Conservation (phyloP, 345 rosid genomes). For the Eucalyptus cladocalyx region DNA sequence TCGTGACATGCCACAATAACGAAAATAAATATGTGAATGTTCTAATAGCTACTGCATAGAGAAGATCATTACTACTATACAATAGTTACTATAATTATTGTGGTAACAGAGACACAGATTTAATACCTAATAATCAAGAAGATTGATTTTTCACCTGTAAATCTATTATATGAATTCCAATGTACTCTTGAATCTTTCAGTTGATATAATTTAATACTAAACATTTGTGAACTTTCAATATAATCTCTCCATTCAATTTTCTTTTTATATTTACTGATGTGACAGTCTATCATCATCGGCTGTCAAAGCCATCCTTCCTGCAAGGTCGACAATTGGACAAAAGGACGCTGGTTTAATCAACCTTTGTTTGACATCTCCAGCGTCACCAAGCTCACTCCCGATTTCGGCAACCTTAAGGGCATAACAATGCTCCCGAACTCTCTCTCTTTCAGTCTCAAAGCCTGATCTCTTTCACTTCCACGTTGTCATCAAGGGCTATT, state of each 20-base stretch:
- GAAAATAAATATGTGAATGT: not conserved
- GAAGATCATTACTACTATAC: not conserved
- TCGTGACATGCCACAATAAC: not conserved
- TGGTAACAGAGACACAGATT: not conserved
- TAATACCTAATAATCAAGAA: not conserved
- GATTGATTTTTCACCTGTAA: not conserved
- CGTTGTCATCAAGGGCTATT: constrained; percentile 48
- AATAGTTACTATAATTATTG: not conserved
- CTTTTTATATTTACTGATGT: not conserved
- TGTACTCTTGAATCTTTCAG: not conserved
- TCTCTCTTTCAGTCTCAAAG: constrained; percentile 32
- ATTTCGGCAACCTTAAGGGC: constrained; percentile 44
- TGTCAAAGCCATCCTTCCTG: not conserved
- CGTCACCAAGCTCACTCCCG: constrained; percentile 56
- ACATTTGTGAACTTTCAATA: not conserved
- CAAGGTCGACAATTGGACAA: not conserved
- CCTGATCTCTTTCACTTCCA: constrained; percentile 65
- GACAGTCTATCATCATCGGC: too few species aligned
- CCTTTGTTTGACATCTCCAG: constrained; percentile 16
- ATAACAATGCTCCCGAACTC: constrained; percentile 34
- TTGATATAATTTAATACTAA: not conserved
- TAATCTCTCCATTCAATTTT: not conserved
- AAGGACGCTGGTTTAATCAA: not conserved
- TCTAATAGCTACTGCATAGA: not conserved
- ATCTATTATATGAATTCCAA: not conserved